Evolutionary conservation across 2,329 filamentous ascomycete species (phyloP).

Genomic region (Pestalotiopsis sp.): DNA sequence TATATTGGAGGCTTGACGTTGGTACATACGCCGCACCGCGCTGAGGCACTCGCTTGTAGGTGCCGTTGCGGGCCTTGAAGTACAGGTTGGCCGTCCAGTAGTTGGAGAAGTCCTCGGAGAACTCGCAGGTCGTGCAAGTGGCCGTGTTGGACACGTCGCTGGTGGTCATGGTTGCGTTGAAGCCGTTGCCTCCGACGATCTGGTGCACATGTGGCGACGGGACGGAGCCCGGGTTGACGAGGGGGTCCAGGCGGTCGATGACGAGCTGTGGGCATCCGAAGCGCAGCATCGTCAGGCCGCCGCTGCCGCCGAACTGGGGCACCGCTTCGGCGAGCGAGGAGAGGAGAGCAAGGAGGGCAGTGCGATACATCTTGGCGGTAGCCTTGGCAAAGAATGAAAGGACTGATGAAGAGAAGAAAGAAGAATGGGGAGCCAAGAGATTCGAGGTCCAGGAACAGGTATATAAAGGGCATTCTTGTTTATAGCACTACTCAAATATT

Average conservation of each 20-base stretch:
- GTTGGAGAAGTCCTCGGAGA: slow-evolving; percentile 31
- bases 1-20: too few species aligned
- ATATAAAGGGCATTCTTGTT: background rate
- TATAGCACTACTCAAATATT: background rate
- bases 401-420: background rate
- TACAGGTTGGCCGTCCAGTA: slow-evolving; percentile 31
- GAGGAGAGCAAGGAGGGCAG: background rate
- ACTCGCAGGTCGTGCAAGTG: slow-evolving; percentile 30
- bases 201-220: slow-evolving; percentile 33
- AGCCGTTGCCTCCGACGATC: slow-evolving; percentile 32
- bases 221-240: slow-evolving; percentile 29
- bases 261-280: slow-evolving; percentile 32
- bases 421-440: background rate
- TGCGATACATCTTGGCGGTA: background rate
- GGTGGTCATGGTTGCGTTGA: slow-evolving; percentile 29
- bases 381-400: background rate
- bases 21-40: slow-evolving; percentile 14
- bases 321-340: background rate
- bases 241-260: slow-evolving; percentile 31
- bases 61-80: slow-evolving; percentile 30
- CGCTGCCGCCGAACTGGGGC: background rate
- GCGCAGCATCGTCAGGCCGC: slow-evolving; percentile 19
- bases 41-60: slow-evolving; percentile 31
- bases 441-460: background rate
- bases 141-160: slow-evolving; percentile 25